phyloP scores from a whole-genome alignment of 169 alveolate species.

The Fabrea salina region DNA sequence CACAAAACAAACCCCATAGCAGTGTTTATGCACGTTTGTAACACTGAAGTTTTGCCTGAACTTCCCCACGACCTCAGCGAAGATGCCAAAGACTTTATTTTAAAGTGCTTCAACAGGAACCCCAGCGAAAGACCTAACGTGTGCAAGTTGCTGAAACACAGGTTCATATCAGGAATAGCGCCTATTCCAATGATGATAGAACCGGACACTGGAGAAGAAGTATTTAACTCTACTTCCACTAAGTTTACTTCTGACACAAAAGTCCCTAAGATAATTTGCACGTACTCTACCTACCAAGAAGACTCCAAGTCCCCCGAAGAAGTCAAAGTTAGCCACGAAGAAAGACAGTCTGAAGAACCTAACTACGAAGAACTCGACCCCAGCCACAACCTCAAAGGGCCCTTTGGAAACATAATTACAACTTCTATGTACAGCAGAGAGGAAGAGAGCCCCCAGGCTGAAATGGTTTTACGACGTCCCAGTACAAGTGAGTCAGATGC shows the following conservation, averaged over 20 bases:
- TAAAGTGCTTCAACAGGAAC: not conserved
- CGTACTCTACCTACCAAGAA: not conserved
- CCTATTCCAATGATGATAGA: no score
- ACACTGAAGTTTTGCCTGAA: not conserved
- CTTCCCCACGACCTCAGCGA: conserved; percentile 20
- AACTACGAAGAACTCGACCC: not conserved
- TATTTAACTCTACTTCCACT: not conserved
- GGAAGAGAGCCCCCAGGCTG: no score
- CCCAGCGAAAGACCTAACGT: conserved; percentile 20
- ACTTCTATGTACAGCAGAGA: not conserved
- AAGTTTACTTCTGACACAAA: not conserved
- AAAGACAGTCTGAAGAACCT: not conserved
- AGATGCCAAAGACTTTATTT: conserved; percentile 17
- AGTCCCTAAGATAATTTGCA: not conserved
- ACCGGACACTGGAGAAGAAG: no score
- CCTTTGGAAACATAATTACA: conserved; percentile 11
- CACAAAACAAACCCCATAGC: not conserved
- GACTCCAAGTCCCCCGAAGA: not conserved
- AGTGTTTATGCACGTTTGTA: not conserved
- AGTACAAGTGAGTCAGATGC: no score
- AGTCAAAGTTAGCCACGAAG: not conserved
- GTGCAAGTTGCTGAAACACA: not conserved
- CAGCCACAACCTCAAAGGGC: not conserved
- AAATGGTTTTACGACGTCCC: no score
- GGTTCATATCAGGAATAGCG: no score